Evolutionary conservation across 345 rosid genomes (phyloP), one percentile per base, ranked within the genome.

Genomic region (Sonneratia caseolaris): DNA sequence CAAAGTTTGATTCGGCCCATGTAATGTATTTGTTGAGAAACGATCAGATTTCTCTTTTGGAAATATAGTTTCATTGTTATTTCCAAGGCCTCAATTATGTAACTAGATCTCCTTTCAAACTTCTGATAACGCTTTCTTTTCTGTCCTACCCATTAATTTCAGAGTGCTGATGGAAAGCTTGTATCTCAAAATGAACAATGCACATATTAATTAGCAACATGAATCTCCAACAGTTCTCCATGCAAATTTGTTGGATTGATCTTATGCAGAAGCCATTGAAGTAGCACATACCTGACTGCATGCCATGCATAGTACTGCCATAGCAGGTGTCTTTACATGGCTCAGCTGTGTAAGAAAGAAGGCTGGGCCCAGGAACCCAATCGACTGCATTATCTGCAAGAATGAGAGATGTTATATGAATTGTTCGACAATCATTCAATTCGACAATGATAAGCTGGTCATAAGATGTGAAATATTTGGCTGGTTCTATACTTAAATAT

Each of bases 281-380:
- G 22, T 53, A 71, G 70, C 69, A 55, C 79, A 70, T 75, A 94
- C 98, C 98, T 94, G 98, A 83, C 97, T 88, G 84, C 97, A 91
- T 67, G 98, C 96, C 98, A 94, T 94, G 84, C 97, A 94, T 73
- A 94, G 79, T 76, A 94, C 98, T 55, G 98, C 98, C 88, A 94
- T 84, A 51, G 91, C 90, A 74, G 98, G 97, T 70, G 97, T 88
- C 80, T 72, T 88, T 80, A 94, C 88, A 70, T 81, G 81, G 81
- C 96, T 90, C 79, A 91, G 81, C 85, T 87, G 98, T 19, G 92
- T 79, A 48, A 91, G 93, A 82, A 94, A 94, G 84, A 91, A 85
- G 68, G 97, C 97, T 38, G 97, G 98, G 21, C 98, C 98, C 72
- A 94, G 80, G 79, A 91, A 94, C 68, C 97, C 98, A 78, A 94